Evolutionary conservation across 208 protist genomes (phyloP), one percentile per base, ranked within the genome.

Genomic region (Leishmania arabica): DNA sequence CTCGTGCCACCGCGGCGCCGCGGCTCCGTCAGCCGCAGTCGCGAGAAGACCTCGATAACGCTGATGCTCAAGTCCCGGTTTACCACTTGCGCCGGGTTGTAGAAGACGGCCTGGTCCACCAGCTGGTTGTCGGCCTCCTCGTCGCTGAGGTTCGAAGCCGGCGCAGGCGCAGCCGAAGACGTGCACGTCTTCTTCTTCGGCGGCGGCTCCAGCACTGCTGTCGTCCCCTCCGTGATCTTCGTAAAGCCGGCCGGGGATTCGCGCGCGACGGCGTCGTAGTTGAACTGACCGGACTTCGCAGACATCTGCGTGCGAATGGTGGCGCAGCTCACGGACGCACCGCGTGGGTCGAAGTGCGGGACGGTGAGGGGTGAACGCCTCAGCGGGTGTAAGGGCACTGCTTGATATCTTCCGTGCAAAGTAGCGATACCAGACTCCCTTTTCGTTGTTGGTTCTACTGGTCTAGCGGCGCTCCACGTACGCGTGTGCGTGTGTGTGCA

Each of bases 11-110:
- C 91, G n/a, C 90, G 87, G 31, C 92, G 84, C 7, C 74, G 86
- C 4, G 90, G 84, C 88, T 97, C 90, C 15, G 82, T 58, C 60
- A 83, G 70, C 4, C 93, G 88, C 34, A 86, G 69, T 9, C 83
- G 83, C 0, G 86, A 80, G 80, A 99, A 99, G 40, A 91, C 89
- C 71, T 94, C 90, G 37, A 99, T 92, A 54, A 91, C 95, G 60
- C 98, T 92, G 42, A 99, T 96, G 76, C 98, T 99, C 58, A 99
- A 77, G 87, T 99, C 99, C 31, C 99, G 91, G 84, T 99, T 99
- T 27, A 99, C 98, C 34, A 99, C 97, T 83, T 99, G 98, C 24
- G 98, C 98, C 2, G 96, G 97, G 84, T 99, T 99, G 92, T 99
- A 99, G 84, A 99, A 99, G 34, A 99, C 98, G 4, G 97, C 88